Conservation (phyloP, 495 filamentous ascomycete genomes). For the Ascobolus immersus region DNA sequence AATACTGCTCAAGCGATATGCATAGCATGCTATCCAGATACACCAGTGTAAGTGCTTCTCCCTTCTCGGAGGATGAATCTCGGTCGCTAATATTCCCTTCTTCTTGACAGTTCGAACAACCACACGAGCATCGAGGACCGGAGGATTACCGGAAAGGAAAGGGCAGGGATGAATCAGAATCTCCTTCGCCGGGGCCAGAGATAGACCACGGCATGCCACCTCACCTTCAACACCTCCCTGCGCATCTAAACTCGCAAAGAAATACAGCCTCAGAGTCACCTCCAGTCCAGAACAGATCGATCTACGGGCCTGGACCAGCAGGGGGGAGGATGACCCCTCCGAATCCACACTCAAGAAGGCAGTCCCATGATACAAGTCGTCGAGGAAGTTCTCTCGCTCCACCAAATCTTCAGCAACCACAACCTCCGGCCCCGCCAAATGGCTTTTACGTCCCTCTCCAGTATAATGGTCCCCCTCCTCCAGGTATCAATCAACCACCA, state of each 20-base stretch:
- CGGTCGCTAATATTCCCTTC: constrained; percentile 13
- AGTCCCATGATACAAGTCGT: constrained; percentile 28
- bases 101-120: constrained; percentile 46
- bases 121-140: constrained; percentile 91
- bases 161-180: constrained; percentile 43
- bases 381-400: constrained; percentile 7
- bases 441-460: too few relatives aligned
- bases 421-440: constrained; percentile 54
- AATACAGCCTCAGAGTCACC: constrained; percentile 68
- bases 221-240: constrained; percentile 50
- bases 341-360: neutral
- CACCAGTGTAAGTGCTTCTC: constrained; percentile 47
- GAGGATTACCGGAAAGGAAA: constrained; percentile 70
- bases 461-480: too few relatives aligned
- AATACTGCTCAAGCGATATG: constrained; percentile 88
- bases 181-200: constrained; percentile 27
- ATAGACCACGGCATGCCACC: constrained; percentile 36
- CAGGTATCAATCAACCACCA: neutral
- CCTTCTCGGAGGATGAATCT: constrained; percentile 5
- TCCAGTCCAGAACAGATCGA: constrained; percentile 37
- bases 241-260: constrained; percentile 42
- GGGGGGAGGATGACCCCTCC: neutral
- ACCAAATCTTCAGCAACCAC: constrained; percentile 33
- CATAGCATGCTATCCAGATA: constrained; percentile 65
- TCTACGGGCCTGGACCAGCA: neutral